These are phyloP conservation scores for Xylaria sp. DNA, from an alignment of 2,329 filamentous ascomycete species.

Conservation along the genomic window DNA sequence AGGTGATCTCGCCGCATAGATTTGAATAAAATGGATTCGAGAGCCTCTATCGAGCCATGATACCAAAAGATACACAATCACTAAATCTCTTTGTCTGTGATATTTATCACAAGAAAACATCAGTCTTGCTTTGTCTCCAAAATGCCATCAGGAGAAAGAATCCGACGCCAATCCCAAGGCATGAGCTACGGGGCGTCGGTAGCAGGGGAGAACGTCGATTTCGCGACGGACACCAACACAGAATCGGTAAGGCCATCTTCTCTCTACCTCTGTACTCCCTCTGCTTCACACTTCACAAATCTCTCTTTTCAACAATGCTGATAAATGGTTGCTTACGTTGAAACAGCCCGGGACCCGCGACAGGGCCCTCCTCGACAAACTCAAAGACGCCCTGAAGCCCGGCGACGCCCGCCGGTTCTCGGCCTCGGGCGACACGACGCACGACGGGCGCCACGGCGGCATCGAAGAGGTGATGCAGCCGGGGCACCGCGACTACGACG, in stretches of 20 bases:
- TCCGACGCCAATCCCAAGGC: background rate
- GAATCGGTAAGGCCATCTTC: slow-evolving; percentile 16
- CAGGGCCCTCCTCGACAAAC: slow-evolving; percentile 32
- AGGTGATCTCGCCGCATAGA: background rate
- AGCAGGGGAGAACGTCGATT: slow-evolving; percentile 27
- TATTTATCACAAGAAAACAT: background rate
- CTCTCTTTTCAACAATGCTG: background rate
- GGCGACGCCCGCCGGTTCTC: slow-evolving; percentile 23
- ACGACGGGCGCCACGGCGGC: slow-evolving; percentile 27
- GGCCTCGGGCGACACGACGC: slow-evolving; percentile 7
- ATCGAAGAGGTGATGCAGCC: slow-evolving; percentile 31
- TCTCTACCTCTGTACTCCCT: too few species aligned
- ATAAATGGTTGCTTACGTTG: background rate
- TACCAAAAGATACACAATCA: background rate
- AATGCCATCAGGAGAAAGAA: slow-evolving; percentile 28
- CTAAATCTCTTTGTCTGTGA: background rate
- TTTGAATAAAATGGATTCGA: background rate
- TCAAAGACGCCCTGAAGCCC: slow-evolving; percentile 35
- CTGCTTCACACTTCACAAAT: too few species aligned
- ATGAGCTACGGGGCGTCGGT: slow-evolving; percentile 36
- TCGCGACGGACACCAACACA: slow-evolving; percentile 17
- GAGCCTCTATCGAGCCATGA: background rate
- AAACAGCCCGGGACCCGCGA: slow-evolving; percentile 31
- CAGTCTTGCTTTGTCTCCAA: background rate
- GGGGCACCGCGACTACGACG: slow-evolving; percentile 26